Evolutionary conservation across 225 moss, liverwort and hornwort species (phyloP).

Genomic region (Anthoceros angustus): DNA sequence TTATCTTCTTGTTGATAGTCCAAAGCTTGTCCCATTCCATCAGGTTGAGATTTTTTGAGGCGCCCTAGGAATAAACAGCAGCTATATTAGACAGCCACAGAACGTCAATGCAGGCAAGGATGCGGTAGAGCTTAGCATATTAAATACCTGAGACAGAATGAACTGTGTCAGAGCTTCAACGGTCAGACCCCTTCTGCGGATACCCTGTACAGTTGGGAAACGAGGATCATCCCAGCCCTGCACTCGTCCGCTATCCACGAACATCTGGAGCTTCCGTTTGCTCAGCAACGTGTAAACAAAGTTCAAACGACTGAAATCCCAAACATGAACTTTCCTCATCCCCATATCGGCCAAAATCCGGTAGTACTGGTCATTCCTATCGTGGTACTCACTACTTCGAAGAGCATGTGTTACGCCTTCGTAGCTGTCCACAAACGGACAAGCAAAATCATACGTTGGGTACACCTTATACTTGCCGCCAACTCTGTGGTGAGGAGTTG

Average conservation of each 20-base stretch:
- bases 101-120: background rate
- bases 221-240: constrained; percentile 94
- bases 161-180: constrained; percentile 67
- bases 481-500: constrained; percentile 69
- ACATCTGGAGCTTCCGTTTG: constrained; percentile 78
- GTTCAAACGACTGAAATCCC: constrained; percentile 85
- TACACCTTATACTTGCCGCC: constrained; percentile 73
- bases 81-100: background rate
- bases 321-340: constrained; percentile 48
- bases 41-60: constrained; percentile 69
- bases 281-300: constrained; percentile 87
- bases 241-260: constrained; percentile 62
- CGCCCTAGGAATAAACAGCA: constrained; percentile 28
- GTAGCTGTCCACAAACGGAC: constrained; percentile 75
- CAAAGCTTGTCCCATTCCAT: constrained; percentile 95
- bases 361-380: constrained; percentile 83
- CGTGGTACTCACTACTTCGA: constrained; percentile 75
- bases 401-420: constrained; percentile 89
- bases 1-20: constrained; percentile 81
- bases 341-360: constrained; percentile 67
- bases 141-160: constrained; percentile 56
- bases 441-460: constrained; percentile 88
- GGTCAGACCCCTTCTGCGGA: constrained; percentile 45
- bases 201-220: constrained; percentile 67
- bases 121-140: background rate